Evolutionary conservation across 75 land plant species (phyloP).

Genomic region (Selaginella tamariscina): DNA sequence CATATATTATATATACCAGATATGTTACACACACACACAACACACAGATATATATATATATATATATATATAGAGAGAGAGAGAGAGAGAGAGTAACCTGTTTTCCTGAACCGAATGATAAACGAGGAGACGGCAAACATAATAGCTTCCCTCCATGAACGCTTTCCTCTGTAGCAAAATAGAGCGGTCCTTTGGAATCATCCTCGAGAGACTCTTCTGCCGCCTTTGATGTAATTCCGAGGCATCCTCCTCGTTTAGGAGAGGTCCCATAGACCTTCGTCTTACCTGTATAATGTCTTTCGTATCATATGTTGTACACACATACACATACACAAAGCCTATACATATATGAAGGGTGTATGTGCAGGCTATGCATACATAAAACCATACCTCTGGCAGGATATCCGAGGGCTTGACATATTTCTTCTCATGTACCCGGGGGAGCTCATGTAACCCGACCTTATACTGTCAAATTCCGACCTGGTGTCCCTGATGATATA

Average conservation of each 20-base stretch:
- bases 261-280: background rate
- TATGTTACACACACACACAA: too few species aligned
- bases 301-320: too few species aligned
- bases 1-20: too few species aligned
- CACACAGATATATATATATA: too few species aligned
- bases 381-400: too few species aligned
- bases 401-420: background rate
- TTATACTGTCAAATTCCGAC: too few species aligned
- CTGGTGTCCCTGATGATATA: background rate
- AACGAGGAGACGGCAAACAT: background rate
- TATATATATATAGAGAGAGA: too few species aligned
- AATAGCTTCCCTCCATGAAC: background rate
- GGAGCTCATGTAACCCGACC: background rate
- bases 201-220: background rate
- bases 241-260: background rate
- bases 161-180: background rate
- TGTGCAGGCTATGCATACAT: too few species aligned
- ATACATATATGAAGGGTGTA: too few species aligned
- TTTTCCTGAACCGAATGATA: background rate
- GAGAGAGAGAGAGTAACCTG: too few species aligned
- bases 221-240: background rate
- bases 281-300: too few species aligned
- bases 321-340: too few species aligned
- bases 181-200: background rate
- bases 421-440: background rate